Conservation (phyloP, 1,284 basidiomycete genomes). For the Naganishia cerealis region DNA sequence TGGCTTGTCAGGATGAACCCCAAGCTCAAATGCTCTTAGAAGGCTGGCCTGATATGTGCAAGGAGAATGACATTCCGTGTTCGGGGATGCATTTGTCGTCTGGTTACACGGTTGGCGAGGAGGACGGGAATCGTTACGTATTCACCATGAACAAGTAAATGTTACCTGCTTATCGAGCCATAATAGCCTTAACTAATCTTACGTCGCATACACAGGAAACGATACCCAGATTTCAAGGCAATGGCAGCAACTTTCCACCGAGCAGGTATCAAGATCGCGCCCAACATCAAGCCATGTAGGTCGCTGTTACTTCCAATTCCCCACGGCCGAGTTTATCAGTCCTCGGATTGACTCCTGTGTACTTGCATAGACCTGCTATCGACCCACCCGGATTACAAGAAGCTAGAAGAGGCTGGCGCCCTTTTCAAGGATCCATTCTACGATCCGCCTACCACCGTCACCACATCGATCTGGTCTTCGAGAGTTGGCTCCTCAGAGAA, state of each 20-base stretch:
- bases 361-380: conserved; percentile 25
- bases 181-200: neutral
- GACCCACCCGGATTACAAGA: conserved; percentile 50
- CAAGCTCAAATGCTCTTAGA: conserved; percentile 54
- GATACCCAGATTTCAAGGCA: conserved; percentile 56
- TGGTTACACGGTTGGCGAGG: conserved; percentile 53
- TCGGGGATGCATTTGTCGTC: conserved; percentile 50
- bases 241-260: conserved; percentile 52
- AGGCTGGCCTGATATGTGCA: conserved; percentile 53
- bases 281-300: conserved; percentile 55
- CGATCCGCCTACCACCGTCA: conserved; percentile 46
- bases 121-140: conserved; percentile 52
- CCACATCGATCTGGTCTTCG: conserved; percentile 52
- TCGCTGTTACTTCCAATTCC: conserved; percentile 14
- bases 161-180: neutral
- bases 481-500: conserved; percentile 51
- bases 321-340: neutral
- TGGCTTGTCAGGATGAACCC: conserved; percentile 38
- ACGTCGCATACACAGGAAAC: conserved; percentile 33
- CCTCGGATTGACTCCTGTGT: neutral
- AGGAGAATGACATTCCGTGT: conserved; percentile 55
- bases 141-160: conserved; percentile 54
- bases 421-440: conserved; percentile 50
- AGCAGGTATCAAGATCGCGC: conserved; percentile 54
- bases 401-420: conserved; percentile 46